These are phyloP conservation scores for Teratosphaeria zuluensis DNA, from an alignment of 2,329 filamentous ascomycete genomes.

Conservation along the genomic window DNA sequence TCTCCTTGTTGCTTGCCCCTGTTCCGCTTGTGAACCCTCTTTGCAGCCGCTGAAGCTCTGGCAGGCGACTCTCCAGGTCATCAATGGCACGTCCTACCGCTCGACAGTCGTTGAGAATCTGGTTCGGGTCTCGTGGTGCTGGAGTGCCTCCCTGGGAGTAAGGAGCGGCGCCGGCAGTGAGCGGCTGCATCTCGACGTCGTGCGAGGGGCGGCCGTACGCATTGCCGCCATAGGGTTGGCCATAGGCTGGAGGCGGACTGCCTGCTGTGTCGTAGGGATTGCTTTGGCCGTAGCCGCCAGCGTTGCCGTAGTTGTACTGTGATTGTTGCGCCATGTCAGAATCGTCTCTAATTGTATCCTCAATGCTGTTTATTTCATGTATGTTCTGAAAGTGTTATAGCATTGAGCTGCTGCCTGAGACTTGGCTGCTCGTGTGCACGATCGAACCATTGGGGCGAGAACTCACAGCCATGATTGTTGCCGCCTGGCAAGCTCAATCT, in stretches of 20 bases:
- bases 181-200: constrained; percentile 63
- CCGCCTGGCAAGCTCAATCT: neutral
- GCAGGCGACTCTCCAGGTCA: constrained; percentile 61
- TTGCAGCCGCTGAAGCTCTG: constrained; percentile 62
- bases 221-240: constrained; percentile 14
- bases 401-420: constrained; percentile 4
- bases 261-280: constrained; percentile 41
- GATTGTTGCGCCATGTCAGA: constrained; percentile 6
- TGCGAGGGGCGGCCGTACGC: constrained; percentile 9
- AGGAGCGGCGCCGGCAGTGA: constrained; percentile 35
- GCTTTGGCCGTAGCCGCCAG: constrained; percentile 43
- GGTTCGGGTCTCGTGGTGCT: constrained; percentile 50
- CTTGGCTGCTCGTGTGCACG: too few relatives aligned
- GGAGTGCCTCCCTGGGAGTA: constrained; percentile 17
- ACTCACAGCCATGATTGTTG: constrained; percentile 6
- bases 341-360: neutral
- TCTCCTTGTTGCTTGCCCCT: constrained; percentile 51
- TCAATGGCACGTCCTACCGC: constrained; percentile 71
- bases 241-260: constrained; percentile 20
- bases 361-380: neutral
- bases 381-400: neutral
- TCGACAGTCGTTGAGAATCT: constrained; percentile 74
- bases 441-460: neutral
- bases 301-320: constrained; percentile 28
- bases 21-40: constrained; percentile 61